Percentiles rank a stretch among this genome's conserved stretches.
phyloP scores from a whole-genome alignment of 1,284 basidiomycete species.

The Trametes hirsuta region DNA sequence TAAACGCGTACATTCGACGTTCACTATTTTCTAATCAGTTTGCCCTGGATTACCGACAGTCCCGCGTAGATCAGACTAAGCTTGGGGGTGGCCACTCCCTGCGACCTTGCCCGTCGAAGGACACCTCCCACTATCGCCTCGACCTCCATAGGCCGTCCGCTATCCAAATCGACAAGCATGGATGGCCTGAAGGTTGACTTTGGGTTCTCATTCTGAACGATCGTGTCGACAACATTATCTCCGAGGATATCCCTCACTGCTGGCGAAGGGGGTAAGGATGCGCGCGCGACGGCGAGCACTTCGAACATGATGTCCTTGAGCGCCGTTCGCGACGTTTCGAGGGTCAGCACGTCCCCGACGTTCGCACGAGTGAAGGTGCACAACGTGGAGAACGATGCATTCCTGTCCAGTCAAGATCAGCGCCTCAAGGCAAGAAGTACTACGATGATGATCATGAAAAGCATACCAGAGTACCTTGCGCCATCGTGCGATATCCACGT shows the following conservation, averaged over 20 bases:
- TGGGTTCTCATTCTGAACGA: constrained; percentile 33
- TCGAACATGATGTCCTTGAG: constrained; percentile 35
- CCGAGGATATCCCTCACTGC: constrained; percentile 28
- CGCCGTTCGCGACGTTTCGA: constrained; percentile 19
- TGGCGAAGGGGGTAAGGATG: constrained; percentile 32
- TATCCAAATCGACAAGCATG: constrained; percentile 63
- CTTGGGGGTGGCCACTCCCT: constrained; percentile 38
- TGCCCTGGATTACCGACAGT: constrained; percentile 29
- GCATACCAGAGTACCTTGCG: constrained; percentile 47
- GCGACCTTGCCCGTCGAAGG: constrained; percentile 52
- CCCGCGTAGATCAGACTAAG: constrained; percentile 31
- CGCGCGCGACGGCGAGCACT: constrained; percentile 37
- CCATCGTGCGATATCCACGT: constrained; percentile 49
- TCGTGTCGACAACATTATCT: constrained; percentile 33
- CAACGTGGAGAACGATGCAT: constrained; percentile 41
- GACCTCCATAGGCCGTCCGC: constrained; percentile 61
- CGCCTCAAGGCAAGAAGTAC: background rate
- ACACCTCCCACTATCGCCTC: constrained; percentile 68
- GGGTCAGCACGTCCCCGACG: constrained; percentile 38
- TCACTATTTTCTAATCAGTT: constrained; percentile 18
- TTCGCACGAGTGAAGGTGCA: constrained; percentile 44
- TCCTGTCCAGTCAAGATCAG: constrained; percentile 29
- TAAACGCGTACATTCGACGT: background rate
- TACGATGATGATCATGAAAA: background rate
- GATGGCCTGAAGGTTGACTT: constrained; percentile 37